Base-by-base conservation (phyloP, 2,329 filamentous ascomycete genomes). In the Fusarium sp. region DNA sequence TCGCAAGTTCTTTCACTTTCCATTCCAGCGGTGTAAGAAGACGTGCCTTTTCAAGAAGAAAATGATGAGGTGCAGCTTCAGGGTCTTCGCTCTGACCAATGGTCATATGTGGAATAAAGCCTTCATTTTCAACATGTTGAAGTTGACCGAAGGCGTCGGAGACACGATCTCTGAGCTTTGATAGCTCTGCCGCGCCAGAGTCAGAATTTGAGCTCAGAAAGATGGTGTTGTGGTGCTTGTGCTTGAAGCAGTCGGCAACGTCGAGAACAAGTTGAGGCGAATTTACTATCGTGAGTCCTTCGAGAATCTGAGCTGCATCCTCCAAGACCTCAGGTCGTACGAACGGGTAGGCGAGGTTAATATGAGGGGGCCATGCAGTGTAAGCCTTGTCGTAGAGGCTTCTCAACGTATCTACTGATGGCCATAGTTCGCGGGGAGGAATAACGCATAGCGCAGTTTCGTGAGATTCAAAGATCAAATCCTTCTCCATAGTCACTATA, bases 301-400 rank as follows among this genome's bases (percentile, higher is more conserved):
- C 50, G 6, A 77, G 58, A 15, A 69, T 56, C 5, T 79, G 73
- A 2, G 78, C 77, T 3, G 84, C 86, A 20, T 73, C 68, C 2
- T 77, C 69, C 3, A 91, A 78, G 10, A 69, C 67, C 4, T 85
- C 81, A 0, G 80, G 76, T 4, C 76, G 73, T 8, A 90, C 86
- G 73, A 91, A 91, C 0, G 89, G 89, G 71, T 91, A 91, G 21
- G 90, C 69, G 24, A 91, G 75, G 67, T 91, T 91, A 70, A 91
- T 73, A 68, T 91, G 89, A 14, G 88, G 86, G 5, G 89, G 88
- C 89, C 89, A 91, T 75, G 82, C 86, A 24, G 79, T 79, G 66
- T 84, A 85, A 1, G 84, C 82, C 62, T 86, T 87, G 75, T 91
- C 89, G 76, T 91, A 88, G 14, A 88, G 77, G n/a, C 79, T 81